A percentile compares a stretch with the other conserved stretches of the same genome.
Conservation (phyloP, 805 yeast species). For the Starmerella lactis-condensi region DNA sequence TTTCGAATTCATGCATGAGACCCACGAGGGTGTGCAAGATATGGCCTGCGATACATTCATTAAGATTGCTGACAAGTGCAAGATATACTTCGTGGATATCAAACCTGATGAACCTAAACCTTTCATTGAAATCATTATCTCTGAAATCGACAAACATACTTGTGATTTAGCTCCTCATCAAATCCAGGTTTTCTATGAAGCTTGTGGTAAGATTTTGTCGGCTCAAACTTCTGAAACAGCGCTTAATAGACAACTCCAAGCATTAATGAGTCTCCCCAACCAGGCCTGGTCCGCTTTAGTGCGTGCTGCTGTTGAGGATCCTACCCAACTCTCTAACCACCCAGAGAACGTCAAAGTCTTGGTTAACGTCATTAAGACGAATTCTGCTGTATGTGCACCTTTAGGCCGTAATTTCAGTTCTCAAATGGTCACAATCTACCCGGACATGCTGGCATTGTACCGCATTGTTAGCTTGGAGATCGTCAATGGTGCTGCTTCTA, state of each 20-base stretch:
- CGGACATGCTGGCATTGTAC: slow-evolving; percentile 77
- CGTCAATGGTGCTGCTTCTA: slow-evolving; percentile 48
- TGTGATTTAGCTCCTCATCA: slow-evolving; percentile 92
- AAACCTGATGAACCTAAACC: slow-evolving; percentile 79
- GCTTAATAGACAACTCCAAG: slow-evolving; percentile 46
- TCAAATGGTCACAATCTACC: slow-evolving; percentile 71
- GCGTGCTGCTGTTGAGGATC: slow-evolving; percentile 66
- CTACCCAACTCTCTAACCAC: slow-evolving; percentile 47
- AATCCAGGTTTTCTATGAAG: slow-evolving; percentile 92
- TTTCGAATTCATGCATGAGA: slow-evolving; percentile 98
- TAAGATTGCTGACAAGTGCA: slow-evolving; percentile 87
- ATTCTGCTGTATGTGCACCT: slow-evolving; percentile 86
- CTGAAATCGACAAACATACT: slow-evolving; percentile 66
- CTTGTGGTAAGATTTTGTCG: slow-evolving; percentile 82
- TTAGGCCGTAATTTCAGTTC: slow-evolving; percentile 80
- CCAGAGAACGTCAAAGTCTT: slow-evolving; percentile 76
- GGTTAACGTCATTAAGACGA: slow-evolving; percentile 86
- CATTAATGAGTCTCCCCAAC: slow-evolving; percentile 77
- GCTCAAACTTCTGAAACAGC: slow-evolving; percentile 59
- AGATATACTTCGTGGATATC: slow-evolving; percentile 77
- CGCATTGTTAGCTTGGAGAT: slow-evolving; percentile 77
- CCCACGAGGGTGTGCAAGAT: slow-evolving; percentile 99
- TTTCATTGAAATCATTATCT: slow-evolving; percentile 74
- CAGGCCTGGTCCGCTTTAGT: slow-evolving; percentile 87
- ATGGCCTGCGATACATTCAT: slow-evolving; percentile 99